phyloP scores from a whole-genome alignment of 2,329 filamentous ascomycete species.

The Hymenoscyphus salicellus region DNA sequence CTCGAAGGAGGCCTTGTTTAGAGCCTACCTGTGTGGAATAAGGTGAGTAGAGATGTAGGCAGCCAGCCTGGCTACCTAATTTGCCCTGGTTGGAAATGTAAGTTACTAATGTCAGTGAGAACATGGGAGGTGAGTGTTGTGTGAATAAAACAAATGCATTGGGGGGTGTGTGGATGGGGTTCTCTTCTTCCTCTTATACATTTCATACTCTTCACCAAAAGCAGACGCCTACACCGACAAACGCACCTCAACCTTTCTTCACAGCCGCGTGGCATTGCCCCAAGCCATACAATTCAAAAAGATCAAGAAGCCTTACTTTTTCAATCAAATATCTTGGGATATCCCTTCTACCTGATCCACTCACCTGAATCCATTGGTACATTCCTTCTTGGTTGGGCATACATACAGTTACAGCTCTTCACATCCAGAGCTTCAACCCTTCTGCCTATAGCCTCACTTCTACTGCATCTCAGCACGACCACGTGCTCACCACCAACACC shows the following conservation, averaged over 20 bases:
- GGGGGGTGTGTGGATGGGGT: not conserved
- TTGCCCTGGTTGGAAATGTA: not conserved
- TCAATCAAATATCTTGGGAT: not conserved
- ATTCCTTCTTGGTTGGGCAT: not conserved
- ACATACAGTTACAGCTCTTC: constrained; percentile 1
- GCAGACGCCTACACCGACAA: not conserved
- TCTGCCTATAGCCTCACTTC: constrained; percentile 1
- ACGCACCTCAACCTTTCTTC: not conserved
- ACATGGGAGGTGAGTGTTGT: not conserved
- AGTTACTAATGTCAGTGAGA: not conserved
- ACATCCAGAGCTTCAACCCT: not conserved
- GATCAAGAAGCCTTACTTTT: constrained; percentile 1
- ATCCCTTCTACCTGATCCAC: constrained; percentile 4
- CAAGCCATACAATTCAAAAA: not conserved
- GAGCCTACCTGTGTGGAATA: not conserved
- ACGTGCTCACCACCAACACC: constrained; percentile 15
- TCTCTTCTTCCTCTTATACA: not conserved
- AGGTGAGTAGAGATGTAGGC: constrained; percentile 2
- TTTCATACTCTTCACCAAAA: not conserved
- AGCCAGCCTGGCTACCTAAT: not conserved
- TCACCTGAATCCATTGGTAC: not conserved
- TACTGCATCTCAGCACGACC: constrained; percentile 4
- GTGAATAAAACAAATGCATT: not conserved
- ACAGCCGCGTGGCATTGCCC: constrained; percentile 2
- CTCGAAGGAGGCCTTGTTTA: not conserved